These are phyloP conservation scores for Cubamyces lactineus DNA, from an alignment of 768 basidiomycete species.

Conservation along the genomic window DNA sequence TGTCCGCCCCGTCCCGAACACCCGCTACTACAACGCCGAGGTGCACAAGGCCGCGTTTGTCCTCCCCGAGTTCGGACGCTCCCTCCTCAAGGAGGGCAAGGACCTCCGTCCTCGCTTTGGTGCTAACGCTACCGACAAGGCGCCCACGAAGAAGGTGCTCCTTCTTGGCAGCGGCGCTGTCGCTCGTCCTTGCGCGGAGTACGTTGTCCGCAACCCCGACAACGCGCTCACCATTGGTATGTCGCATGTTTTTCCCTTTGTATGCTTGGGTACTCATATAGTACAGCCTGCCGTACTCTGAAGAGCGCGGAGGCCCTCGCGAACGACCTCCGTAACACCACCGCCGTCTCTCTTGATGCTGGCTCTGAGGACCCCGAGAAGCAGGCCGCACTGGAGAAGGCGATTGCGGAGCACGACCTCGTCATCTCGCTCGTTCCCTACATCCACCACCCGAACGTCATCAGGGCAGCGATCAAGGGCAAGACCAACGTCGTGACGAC, in stretches of 20 bases:
- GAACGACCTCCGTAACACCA: slow-evolving; percentile 67
- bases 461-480: slow-evolving; percentile 85
- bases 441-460: slow-evolving; percentile 85
- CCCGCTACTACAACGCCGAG: slow-evolving; percentile 83
- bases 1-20: slow-evolving; percentile 67
- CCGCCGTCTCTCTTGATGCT: slow-evolving; percentile 83
- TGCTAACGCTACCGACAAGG: slow-evolving; percentile 44
- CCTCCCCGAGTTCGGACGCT: slow-evolving; percentile 90
- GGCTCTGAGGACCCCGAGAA: slow-evolving; percentile 39
- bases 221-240: slow-evolving; percentile 86
- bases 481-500: slow-evolving; percentile 97
- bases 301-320: slow-evolving; percentile 71
- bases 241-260: slow-evolving; percentile 27
- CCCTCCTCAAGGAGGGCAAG: slow-evolving; percentile 71
- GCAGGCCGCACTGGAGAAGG: slow-evolving; percentile 71
- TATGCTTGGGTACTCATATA: background rate
- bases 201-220: slow-evolving; percentile 77
- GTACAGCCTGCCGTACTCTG: slow-evolving; percentile 84
- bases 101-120: slow-evolving; percentile 79
- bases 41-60: slow-evolving; percentile 85
- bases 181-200: slow-evolving; percentile 95
- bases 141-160: slow-evolving; percentile 73
- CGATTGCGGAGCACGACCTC: slow-evolving; percentile 85
- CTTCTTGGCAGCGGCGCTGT: slow-evolving; percentile 96
- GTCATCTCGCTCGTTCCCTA: slow-evolving; percentile 98